Conservation (phyloP, 129 eudicot genomes). For the Escallonia herrerae region DNA sequence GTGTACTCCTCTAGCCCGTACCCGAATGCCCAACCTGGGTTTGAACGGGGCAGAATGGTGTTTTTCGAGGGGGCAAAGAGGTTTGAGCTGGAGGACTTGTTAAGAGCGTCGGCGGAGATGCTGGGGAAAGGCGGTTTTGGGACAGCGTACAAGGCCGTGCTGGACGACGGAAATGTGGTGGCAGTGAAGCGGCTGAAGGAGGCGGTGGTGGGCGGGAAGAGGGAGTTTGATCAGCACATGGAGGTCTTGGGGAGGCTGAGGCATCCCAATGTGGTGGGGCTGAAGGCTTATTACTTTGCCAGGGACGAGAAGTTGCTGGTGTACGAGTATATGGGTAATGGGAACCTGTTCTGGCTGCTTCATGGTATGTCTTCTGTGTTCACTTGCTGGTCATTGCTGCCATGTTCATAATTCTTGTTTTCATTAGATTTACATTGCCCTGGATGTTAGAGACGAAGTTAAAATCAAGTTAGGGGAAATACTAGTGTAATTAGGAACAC, state of each 20-base stretch:
- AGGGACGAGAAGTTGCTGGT: slow-evolving; percentile 85
- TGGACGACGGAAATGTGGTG: slow-evolving; percentile 81
- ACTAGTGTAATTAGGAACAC: no score
- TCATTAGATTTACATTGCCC: no score
- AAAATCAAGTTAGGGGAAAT: no score
- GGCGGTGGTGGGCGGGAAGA: slow-evolving; percentile 39
- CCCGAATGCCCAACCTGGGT: slow-evolving; percentile 29
- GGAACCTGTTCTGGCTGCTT: slow-evolving; percentile 83
- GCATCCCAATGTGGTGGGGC: slow-evolving; percentile 61
- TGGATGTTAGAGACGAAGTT: no score
- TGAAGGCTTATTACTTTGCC: slow-evolving; percentile 84
- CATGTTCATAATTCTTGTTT: no score
- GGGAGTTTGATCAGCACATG: slow-evolving; percentile 90
- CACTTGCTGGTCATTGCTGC: no score
- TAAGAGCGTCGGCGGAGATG: slow-evolving; percentile 95
- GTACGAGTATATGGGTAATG: slow-evolving; percentile 79
- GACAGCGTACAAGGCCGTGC: slow-evolving; percentile 86
- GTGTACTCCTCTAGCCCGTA: slow-evolving; percentile 51
- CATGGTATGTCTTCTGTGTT: slow-evolving; percentile 92
- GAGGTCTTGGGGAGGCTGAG: slow-evolving; percentile 76
- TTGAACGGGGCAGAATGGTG: slow-evolving; percentile 81
- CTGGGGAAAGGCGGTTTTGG: slow-evolving; percentile 92
- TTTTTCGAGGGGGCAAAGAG: slow-evolving; percentile 62
- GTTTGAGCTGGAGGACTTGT: slow-evolving; percentile 92
- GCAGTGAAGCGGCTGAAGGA: slow-evolving; percentile 93